phyloP scores from a whole-genome alignment of 2,329 filamentous ascomycete genomes.

The Ophiostoma sp. region DNA sequence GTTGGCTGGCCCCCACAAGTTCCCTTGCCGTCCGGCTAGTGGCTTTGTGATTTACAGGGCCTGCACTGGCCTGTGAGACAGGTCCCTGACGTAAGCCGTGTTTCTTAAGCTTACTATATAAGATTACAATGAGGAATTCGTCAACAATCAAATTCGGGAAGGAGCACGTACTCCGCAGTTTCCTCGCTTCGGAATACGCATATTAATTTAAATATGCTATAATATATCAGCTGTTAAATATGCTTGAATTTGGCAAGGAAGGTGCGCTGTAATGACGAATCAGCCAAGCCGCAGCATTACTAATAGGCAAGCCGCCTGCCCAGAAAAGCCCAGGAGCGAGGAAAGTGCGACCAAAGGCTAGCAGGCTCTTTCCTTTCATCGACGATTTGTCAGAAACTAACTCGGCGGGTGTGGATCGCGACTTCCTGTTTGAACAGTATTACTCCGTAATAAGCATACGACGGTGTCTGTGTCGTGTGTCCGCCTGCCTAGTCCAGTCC shows the following conservation, averaged over 20 bases:
- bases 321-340: background rate
- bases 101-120: slow-evolving; percentile 3
- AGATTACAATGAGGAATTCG: background rate
- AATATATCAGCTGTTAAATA: background rate
- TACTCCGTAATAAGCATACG: background rate
- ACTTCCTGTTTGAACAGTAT: background rate
- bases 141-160: background rate
- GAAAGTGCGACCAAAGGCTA: background rate
- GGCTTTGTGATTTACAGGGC: background rate
- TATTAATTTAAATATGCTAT: background rate
- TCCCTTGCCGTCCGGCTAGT: background rate
- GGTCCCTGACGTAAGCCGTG: slow-evolving; percentile 2
- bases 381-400: background rate
- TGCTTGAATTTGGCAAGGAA: too few species aligned
- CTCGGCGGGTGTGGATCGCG: slow-evolving; percentile 6
- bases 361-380: background rate
- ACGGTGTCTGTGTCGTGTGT: slow-evolving; percentile 8
- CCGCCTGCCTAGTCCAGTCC: background rate
- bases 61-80: background rate
- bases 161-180: background rate
- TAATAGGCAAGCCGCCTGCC: background rate
- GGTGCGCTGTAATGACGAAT: background rate
- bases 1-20: background rate
- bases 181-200: background rate
- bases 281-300: background rate